Base-by-base conservation (phyloP, 805 yeast genomes). In the Lachancea kluyveri region DNA sequence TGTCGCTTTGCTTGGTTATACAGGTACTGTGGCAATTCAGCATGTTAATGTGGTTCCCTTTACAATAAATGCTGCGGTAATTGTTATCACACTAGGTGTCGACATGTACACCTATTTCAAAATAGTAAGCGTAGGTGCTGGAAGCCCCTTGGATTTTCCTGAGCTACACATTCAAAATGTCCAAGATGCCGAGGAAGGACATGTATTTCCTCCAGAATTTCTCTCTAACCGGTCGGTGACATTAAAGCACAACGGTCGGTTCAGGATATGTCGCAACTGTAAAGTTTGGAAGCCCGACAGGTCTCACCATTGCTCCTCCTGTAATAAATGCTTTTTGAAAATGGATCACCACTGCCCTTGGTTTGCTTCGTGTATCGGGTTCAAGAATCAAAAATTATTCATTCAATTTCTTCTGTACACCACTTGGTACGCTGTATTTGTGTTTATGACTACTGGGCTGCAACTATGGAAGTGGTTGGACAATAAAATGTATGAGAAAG, bases 301-400 rank as follows among this genome's bases (percentile, higher is more conserved):
- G 33, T 52, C 79, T 6, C 96, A 87, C 52, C 96, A 87, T 57
- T 87, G 96, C 52, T 79, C 81, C 22, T 62, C 70, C 2, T 85
- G 94, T 51, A 64, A 72, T 13, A 40, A 37, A 19, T 87, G 96
- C 55, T 74, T 83, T 17, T 54, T 88, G 37, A 75, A 74, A 47
- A 88, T 87, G 96, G 96, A 87, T 54, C 96, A 87, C 53, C 96
- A 87, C 59, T 79, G 80, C 40, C 96, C 96, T 0, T 90, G 97
- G 97, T 86, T 87, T 56, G 79, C 94, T 2, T 66, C 75, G 4
- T 88, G 96, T 55, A 72, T 90, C 36, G 97, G 97, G 0, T 80
- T 74, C 57, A 61, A 62, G 17, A 90, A 90, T 57, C 87, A 83
- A 42, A 82, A 86, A 58, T 73, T 65, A 52, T 90, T 88, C 50